Percentiles rank a stretch among this genome's conserved stretches.
Conservation (phyloP, 2,329 filamentous ascomycete genomes). For the Penicillium sp. region DNA sequence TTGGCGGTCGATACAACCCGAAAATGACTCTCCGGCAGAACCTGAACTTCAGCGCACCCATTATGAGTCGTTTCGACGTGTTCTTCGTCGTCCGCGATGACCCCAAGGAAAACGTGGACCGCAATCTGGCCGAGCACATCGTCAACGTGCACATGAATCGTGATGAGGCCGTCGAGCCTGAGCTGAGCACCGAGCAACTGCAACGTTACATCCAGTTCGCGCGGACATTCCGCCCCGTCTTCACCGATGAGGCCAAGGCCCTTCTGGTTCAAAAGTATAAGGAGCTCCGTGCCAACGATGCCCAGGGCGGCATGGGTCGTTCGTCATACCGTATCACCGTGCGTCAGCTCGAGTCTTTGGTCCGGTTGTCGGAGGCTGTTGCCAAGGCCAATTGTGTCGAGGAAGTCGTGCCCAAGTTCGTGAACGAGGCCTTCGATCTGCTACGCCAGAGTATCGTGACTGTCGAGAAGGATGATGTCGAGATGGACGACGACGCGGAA, state of each 20-base stretch:
- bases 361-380: constrained; percentile 94
- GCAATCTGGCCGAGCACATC: constrained; percentile 90
- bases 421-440: constrained; percentile 86
- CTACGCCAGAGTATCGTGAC: constrained; percentile 93
- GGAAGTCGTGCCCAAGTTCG: constrained; percentile 79
- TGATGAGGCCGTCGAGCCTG: constrained; percentile 85
- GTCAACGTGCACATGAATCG: constrained; percentile 89
- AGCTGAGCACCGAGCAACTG: constrained; percentile 93
- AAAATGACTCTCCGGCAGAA: constrained; percentile 91
- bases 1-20: constrained; percentile 90
- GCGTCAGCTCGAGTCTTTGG: constrained; percentile 91
- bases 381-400: constrained; percentile 96
- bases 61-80: constrained; percentile 98
- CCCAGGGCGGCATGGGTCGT: constrained; percentile 86
- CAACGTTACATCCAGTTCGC: constrained; percentile 98
- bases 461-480: constrained; percentile 95
- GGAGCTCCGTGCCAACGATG: constrained; percentile 87
- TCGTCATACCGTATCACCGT: constrained; percentile 98
- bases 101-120: constrained; percentile 87
- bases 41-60: constrained; percentile 97
- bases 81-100: constrained; percentile 98
- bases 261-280: constrained; percentile 91
- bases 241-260: constrained; percentile 80
- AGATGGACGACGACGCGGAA: constrained; percentile 75
- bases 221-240: constrained; percentile 87